These are phyloP conservation scores for Kwoniella botswanensis DNA, from an alignment of 768 basidiomycete genomes.

Conservation along the genomic window DNA sequence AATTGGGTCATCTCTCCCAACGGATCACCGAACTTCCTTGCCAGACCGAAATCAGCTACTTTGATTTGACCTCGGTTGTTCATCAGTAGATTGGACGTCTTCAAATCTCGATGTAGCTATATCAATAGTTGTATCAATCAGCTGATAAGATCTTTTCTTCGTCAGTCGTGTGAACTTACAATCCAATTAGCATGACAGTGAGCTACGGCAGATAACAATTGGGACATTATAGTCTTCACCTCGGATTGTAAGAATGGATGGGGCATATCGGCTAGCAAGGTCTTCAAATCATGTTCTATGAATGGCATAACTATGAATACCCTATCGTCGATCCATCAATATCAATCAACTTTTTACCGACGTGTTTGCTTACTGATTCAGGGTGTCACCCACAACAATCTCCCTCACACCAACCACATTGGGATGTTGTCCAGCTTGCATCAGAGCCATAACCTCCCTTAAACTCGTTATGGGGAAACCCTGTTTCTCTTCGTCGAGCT, in stretches of 20 bases:
- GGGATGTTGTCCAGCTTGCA: slow-evolving; percentile 83
- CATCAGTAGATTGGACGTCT: slow-evolving; percentile 97
- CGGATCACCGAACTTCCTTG: slow-evolving; percentile 93
- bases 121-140: not conserved
- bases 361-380: slow-evolving; percentile 84
- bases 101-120: slow-evolving; percentile 86
- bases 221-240: slow-evolving; percentile 94
- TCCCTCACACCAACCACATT: slow-evolving; percentile 97
- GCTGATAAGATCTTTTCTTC: too few relatives aligned
- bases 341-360: too few relatives aligned
- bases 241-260: slow-evolving; percentile 96
- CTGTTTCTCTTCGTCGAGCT: slow-evolving; percentile 97
- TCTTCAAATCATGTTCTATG: slow-evolving; percentile 98
- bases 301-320: slow-evolving; percentile 99
- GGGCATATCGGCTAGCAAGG: slow-evolving; percentile 91
- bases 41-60: slow-evolving; percentile 97
- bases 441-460: slow-evolving; percentile 93
- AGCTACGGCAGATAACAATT: slow-evolving; percentile 87
- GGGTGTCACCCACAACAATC: slow-evolving; percentile 95
- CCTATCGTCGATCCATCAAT: slow-evolving; percentile 60
- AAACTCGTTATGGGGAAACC: slow-evolving; percentile 97
- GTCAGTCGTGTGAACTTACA: slow-evolving; percentile 33
- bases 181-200: slow-evolving; percentile 98
- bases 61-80: slow-evolving; percentile 99
- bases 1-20: slow-evolving; percentile 96